A percentile compares a stretch with the other conserved stretches of the same genome.
phyloP scores from a whole-genome alignment of 140 eudicot species.

The Bidens hawaiensis region DNA sequence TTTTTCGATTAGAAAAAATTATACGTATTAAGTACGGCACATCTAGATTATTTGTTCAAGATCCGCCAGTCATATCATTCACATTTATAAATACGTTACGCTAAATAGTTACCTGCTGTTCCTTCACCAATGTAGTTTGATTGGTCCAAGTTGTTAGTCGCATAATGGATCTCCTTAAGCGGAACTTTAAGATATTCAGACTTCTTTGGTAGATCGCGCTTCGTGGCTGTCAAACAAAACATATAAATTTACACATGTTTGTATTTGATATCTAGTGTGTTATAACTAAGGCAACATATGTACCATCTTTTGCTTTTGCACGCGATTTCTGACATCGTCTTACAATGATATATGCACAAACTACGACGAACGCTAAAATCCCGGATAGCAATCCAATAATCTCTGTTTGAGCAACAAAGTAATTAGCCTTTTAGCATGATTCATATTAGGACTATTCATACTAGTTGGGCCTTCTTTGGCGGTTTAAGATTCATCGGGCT shows the following conservation, averaged over 20 bases:
- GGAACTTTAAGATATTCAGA: constrained; percentile 37
- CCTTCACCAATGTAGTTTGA: constrained; percentile 60
- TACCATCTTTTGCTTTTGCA: constrained; percentile 38
- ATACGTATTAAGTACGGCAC: no score
- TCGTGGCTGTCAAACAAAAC: constrained; percentile 24
- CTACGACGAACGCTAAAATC: constrained; percentile 16
- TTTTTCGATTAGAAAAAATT: no score
- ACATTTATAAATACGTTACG: no score
- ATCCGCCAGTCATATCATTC: no score
- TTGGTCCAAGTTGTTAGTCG: constrained; percentile 47
- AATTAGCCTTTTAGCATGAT: constrained; percentile 14
- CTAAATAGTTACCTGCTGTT: constrained; percentile 42
- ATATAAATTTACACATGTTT: not conserved
- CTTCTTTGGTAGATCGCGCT: constrained; percentile 32
- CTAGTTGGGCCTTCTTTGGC: not conserved
- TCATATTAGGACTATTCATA: not conserved
- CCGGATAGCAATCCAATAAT: constrained; percentile 38
- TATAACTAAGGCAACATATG: not conserved
- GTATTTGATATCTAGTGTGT: constrained; percentile 7
- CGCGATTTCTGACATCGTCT: constrained; percentile 23
- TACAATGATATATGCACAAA: constrained; percentile 23
- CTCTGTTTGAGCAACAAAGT: constrained; percentile 22
- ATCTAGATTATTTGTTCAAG: no score
- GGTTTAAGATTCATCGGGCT: not conserved
- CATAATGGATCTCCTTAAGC: constrained; percentile 42